phyloP scores from a whole-genome alignment of 768 basidiomycete species.

The Suillus bovinus region DNA sequence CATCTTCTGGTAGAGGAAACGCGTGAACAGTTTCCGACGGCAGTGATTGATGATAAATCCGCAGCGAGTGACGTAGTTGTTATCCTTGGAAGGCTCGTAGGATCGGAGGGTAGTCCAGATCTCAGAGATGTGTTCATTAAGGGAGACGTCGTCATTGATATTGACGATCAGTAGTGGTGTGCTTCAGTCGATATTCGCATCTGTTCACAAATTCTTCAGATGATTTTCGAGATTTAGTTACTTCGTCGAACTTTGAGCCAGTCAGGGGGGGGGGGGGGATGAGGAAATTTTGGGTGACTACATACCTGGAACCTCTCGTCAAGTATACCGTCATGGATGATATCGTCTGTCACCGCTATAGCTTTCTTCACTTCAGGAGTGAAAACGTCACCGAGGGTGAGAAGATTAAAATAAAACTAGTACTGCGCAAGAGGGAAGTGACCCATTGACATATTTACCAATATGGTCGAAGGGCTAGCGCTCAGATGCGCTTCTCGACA shows the following conservation, averaged over 20 bases:
- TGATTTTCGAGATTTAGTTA: neutral
- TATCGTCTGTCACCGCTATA: neutral
- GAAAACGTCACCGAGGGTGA: neutral
- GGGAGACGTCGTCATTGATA: neutral
- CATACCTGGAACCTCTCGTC: neutral
- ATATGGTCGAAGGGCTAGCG: neutral
- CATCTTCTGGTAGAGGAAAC: neutral
- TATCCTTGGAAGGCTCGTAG: neutral
- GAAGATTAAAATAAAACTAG: neutral
- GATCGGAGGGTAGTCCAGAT: neutral
- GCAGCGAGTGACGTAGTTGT: neutral
- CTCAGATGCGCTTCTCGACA: neutral
- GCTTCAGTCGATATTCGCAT: neutral
- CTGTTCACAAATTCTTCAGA: neutral
- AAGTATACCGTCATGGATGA: neutral
- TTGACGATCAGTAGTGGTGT: neutral
- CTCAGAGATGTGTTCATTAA: neutral
- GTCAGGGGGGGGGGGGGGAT: neutral
- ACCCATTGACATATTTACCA: neutral
- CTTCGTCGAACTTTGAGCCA: neutral
- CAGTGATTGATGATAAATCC: neutral
- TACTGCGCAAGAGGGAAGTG: neutral
- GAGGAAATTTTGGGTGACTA: neutral
- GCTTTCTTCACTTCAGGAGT: neutral
- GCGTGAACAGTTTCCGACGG: neutral